Conservation (phyloP, 2,329 filamentous ascomycete genomes). For the Mycosphaerella sp. region DNA sequence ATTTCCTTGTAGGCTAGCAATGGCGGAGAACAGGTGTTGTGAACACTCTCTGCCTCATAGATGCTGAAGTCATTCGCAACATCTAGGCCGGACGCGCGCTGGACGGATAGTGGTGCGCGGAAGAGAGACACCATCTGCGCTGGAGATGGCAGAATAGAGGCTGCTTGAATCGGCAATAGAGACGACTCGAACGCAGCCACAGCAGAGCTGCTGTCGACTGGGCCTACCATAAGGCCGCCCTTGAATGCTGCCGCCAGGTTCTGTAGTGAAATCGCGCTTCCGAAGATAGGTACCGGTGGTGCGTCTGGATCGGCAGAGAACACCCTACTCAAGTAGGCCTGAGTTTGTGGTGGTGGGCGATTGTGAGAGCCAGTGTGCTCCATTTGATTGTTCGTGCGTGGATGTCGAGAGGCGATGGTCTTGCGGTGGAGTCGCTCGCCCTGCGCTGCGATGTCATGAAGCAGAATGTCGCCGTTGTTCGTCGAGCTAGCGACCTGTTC, state of each 20-base stretch:
- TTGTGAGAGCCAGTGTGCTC: background rate
- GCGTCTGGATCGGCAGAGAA: background rate
- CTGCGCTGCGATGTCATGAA: no score
- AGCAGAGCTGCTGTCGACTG: background rate
- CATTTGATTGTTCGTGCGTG: background rate
- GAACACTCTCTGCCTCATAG: background rate
- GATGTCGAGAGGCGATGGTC: background rate
- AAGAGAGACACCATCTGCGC: slow-evolving; percentile 4
- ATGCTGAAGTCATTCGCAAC: background rate
- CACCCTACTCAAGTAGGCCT: background rate
- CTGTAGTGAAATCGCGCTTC: background rate
- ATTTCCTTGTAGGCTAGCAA: background rate
- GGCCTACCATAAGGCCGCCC: background rate
- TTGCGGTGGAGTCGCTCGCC: no score
- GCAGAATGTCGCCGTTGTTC: background rate
- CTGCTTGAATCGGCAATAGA: background rate
- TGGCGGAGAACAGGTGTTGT: background rate
- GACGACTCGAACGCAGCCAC: background rate
- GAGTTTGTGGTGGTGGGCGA: background rate
- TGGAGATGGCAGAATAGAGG: background rate
- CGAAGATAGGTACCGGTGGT: background rate
- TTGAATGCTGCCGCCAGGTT: background rate
- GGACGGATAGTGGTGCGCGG: background rate
- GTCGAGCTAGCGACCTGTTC: background rate
- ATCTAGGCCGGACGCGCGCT: slow-evolving; percentile 1